Evolutionary conservation across 495 filamentous ascomycete genomes (phyloP), one percentile per base, ranked within the genome.

Genomic region (Cercophora newfieldiana): DNA sequence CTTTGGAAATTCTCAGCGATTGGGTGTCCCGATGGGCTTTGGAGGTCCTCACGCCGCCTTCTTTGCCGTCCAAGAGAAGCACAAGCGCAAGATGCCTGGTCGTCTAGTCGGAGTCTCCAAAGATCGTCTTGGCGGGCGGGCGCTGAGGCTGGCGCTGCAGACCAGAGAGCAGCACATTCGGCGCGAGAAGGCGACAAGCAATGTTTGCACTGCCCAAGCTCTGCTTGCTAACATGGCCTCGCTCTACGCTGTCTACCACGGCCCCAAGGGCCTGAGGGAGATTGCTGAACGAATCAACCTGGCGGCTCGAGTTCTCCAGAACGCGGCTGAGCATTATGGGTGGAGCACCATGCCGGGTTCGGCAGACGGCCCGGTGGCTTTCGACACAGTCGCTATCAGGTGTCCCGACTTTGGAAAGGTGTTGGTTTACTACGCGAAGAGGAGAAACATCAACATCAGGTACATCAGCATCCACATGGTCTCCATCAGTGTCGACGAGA

Each of bases 201-300:
- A 99, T 77, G 96, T 99, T 65, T 99, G 95, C 79, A 99, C 95
- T 22, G 95, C 95, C 7, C 95, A 99, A 75, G 95, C 95, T 8
- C 77, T 99, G 19, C 84, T 98, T 31, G 95, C 95, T 21, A 99
- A 99, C 77, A 97, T 98, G 92, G 96, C 88, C 70, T 92, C 95
- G 58, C 91, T 99, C 79, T 99, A 97, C 77, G 95, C 93, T n/a
- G 86, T 98, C 44, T 99, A 98, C 75, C 95, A 99, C 74, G 95
- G 95, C 2, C 95, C 95, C 2, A 71, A 86, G 33, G 96, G 96
- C 16, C 82, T 99, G 55, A 91, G 88, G 79, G 85, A 85, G 19
- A 98, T 98, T 70, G 95, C 95, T 12, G 86, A 94, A 72, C 85
- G 88, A 61, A 85, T 89, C 66, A 86, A 91, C 71, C 84, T 87